These are phyloP conservation scores for Powellomyces hirtus DNA, from an alignment of 192 early-diverging fungal species.

Conservation along the genomic window DNA sequence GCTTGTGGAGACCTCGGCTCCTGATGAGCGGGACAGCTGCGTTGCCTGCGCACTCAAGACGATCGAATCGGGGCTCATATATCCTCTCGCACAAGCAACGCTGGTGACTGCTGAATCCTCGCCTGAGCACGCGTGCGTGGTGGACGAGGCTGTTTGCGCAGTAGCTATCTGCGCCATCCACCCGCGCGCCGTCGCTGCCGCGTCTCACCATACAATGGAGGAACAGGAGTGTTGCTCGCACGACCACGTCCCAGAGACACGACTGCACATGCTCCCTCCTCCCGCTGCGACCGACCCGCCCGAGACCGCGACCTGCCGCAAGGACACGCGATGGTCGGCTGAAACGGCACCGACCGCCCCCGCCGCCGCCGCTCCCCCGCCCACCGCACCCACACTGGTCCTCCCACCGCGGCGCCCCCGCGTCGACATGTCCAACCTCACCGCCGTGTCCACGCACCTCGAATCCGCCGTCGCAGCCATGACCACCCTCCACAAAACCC, in stretches of 20 bases:
- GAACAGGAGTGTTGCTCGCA: too few relatives aligned
- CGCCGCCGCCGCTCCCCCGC: not conserved
- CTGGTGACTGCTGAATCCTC: not conserved
- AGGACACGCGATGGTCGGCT: not conserved
- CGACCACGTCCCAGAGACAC: too few relatives aligned
- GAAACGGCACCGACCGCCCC: not conserved
- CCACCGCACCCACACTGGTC: not conserved
- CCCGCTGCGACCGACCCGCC: not conserved
- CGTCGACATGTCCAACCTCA: conserved; percentile 30
- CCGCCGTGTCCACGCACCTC: conserved; percentile 16
- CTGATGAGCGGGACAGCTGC: not conserved
- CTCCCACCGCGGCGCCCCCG: conserved; percentile 9
- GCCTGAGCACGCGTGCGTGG: too few relatives aligned
- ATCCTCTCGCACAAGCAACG: not conserved
- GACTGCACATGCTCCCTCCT: not conserved
- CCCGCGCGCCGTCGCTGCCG: not conserved
- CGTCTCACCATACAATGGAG: not conserved
- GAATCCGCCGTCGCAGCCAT: not conserved
- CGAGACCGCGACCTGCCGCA: not conserved
- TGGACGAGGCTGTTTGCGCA: not conserved
- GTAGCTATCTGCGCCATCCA: not conserved
- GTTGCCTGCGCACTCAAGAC: not conserved
- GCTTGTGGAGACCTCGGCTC: not conserved
- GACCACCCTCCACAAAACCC: conserved; percentile 7
- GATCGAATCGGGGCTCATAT: not conserved